Evolutionary conservation across 2,329 filamentous ascomycete genomes (phyloP), one percentile per base, ranked within the genome.

Genomic region (Parascedosporium putredinis): DNA sequence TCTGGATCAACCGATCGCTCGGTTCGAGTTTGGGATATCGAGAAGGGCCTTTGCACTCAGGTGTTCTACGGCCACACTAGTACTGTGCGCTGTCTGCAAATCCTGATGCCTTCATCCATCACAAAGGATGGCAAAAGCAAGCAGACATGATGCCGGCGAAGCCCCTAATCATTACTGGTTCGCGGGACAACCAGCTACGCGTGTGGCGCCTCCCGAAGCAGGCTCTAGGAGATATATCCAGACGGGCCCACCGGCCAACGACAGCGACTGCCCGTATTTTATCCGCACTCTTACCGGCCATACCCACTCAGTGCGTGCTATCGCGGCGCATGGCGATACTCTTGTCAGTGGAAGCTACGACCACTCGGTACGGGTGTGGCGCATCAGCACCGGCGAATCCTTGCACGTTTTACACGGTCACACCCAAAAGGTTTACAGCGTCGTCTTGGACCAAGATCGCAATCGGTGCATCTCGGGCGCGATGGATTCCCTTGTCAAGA

Each of bases 11-110:
- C 93, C 0, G 93, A 98, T 66, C 78, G 93, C 44, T 95, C 93
- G 9, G 93, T 98, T n/a, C 83, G 93, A n/a, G 91, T 98, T 0
- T 98, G 93, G 93, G 91, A 98, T 62, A 96, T 98, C 55, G 88
- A 95, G 61, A 85, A 85, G 58, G 93, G 90, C 1, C 79, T 86
- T 43, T 96, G 91, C 65, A 91, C 90, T 9, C 93, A 98, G 62
- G 84, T 95, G 1, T 98, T 98, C 63, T 90, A 96, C 61, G 94
- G 93, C 1, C 93, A 98, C 62, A 98, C 93, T 8, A 97, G 91
- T 38, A 98, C 93, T 12, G 93, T 98, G 3, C 84, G 93, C 55
- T 98, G 93, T 62, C 71, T 98, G 53, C 90, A 97, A 62, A 97
- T 98, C 51, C 73, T 98, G 40, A 85, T 95, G 75, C 89, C 93